Conservation (phyloP, 495 filamentous ascomycete species). For the Penicillium turbatum region DNA sequence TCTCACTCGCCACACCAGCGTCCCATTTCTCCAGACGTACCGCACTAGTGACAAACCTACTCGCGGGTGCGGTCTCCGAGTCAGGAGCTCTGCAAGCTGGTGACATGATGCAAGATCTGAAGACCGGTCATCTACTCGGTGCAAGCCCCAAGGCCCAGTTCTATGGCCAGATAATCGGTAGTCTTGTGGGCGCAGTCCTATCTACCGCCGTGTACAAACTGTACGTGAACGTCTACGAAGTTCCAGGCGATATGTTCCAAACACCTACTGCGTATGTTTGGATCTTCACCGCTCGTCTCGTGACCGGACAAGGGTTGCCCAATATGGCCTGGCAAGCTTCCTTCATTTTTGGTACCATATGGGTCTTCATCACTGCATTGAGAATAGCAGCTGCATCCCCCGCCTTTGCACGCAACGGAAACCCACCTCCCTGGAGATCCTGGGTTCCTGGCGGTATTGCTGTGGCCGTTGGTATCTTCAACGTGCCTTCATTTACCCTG, state of each 20-base stretch:
- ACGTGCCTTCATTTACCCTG: slow-evolving; percentile 91
- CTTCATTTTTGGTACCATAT: slow-evolving; percentile 62
- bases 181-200: slow-evolving; percentile 79
- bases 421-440: slow-evolving; percentile 35
- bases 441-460: slow-evolving; percentile 89
- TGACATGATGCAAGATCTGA: slow-evolving; percentile 97
- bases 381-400: slow-evolving; percentile 54
- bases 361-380: slow-evolving; percentile 62
- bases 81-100: slow-evolving; percentile 92
- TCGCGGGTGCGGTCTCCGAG: slow-evolving; percentile 86
- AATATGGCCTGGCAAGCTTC: slow-evolving; percentile 76
- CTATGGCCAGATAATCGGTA: slow-evolving; percentile 91
- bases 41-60: slow-evolving; percentile 84
- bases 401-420: slow-evolving; percentile 15
- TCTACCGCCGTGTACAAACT: slow-evolving; percentile 85
- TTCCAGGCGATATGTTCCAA: slow-evolving; percentile 86
- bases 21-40: slow-evolving; percentile 54
- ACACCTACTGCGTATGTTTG: slow-evolving; percentile 93
- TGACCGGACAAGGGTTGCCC: slow-evolving; percentile 89
- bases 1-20: slow-evolving; percentile 79
- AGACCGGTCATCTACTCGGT: slow-evolving; percentile 90
- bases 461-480: slow-evolving; percentile 97
- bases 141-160: slow-evolving; percentile 94
- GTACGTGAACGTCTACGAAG: slow-evolving; percentile 83
- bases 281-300: slow-evolving; percentile 91